These are phyloP conservation scores for Alternaria sp. DNA, from an alignment of 2,329 filamentous ascomycete genomes.

Conservation along the genomic window DNA sequence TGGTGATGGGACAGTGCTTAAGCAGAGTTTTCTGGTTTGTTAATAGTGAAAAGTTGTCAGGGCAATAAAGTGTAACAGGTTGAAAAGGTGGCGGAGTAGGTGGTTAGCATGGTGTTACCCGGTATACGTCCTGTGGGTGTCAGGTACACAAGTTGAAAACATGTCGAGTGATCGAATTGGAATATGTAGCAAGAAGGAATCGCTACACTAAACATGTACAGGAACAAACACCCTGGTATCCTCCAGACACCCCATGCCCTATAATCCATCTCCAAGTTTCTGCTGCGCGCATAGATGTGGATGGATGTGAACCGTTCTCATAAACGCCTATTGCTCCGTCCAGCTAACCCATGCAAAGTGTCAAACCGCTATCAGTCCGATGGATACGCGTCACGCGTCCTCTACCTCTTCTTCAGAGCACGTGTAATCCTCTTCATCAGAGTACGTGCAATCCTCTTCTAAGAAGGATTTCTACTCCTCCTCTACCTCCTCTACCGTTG, in stretches of 20 bases:
- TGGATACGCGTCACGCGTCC: neutral
- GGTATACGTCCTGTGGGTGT: neutral
- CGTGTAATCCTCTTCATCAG: neutral
- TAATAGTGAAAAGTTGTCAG: neutral
- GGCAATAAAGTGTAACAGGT: neutral
- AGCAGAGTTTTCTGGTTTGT: neutral
- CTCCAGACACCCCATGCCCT: neutral
- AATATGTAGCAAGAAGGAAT: neutral
- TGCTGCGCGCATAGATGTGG: neutral
- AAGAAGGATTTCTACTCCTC: conserved; percentile 29
- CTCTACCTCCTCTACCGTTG: conserved; percentile 48
- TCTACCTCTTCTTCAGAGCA: neutral
- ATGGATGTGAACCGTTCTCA: neutral
- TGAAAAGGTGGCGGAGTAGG: neutral
- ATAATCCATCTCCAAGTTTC: neutral
- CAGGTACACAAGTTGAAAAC: neutral
- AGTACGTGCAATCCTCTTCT: neutral
- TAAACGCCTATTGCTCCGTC: conserved; percentile 8
- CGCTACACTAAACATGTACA: neutral
- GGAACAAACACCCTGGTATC: neutral
- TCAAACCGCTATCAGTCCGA: neutral
- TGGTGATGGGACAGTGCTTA: neutral
- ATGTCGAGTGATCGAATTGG: neutral
- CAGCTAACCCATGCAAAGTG: conserved; percentile 12
- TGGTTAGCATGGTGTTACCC: neutral